Base-by-base conservation (phyloP, 106 monocot species). In the Hemerocallis citrina region DNA sequence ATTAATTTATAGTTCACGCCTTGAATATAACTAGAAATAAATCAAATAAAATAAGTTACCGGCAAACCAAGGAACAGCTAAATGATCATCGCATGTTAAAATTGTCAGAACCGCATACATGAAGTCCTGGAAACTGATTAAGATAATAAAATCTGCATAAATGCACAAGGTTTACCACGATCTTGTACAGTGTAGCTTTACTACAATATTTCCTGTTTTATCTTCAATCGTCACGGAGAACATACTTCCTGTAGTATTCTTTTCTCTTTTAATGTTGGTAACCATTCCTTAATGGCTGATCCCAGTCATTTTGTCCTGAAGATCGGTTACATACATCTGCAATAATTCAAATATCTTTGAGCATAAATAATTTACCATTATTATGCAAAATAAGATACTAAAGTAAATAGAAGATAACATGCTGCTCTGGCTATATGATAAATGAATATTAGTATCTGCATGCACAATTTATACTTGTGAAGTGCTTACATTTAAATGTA, bases 221-320 rank as follows among this genome's bases (percentile, higher is more conserved):
- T 92, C 92, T 76, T 87, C 70, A 66, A 92, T 46, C 43, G 50
- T 75, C 72, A 88, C 21, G 57, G 56, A 75, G 64, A 80, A 87
- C 13, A 76, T 62, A 52, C 50, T 68, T 14, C 64, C 70, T 61
- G 46, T 61, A 46, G 37, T 32, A 41, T 69, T 59, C 40, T 10
- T 47, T 48, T 82, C 76, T 58, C 67, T 82, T 32, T 11, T 40
- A 36, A 92, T 66, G 44, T 74, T 65, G 49, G 45, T 68, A 30
- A 92, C 67, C 38, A 70, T 59, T 19, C 80, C 87, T 70, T 77
- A 88, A 38, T 87, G 75, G 60, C 78, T 84, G 64, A 88, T 67
- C 54, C 92, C 84, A 49, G 74, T 76, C 80, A 87, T 88, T 74
- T 83, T 92, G 59, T 88, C 81, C 73, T 39, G 67, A 63, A 92